Conservation (phyloP, 2,329 filamentous ascomycete species). For the Phaeosphaeriaceae sp. region DNA sequence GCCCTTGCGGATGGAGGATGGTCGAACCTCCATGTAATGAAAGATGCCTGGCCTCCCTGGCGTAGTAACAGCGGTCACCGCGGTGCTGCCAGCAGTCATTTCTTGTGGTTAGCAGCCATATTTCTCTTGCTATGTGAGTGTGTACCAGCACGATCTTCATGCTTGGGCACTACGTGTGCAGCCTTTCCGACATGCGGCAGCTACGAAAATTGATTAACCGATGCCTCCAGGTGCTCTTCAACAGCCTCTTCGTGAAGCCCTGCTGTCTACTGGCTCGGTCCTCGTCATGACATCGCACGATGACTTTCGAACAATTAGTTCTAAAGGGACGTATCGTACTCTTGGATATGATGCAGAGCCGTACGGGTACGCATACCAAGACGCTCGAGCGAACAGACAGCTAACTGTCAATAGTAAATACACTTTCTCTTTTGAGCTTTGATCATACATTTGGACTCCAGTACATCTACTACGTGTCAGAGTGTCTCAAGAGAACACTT, state of each 20-base stretch:
- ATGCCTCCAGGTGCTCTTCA: slow-evolving; percentile 8
- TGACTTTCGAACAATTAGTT: background rate
- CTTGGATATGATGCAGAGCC: slow-evolving; percentile 12
- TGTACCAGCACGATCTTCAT: background rate
- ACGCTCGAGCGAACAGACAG: background rate
- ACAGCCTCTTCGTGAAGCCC: slow-evolving; percentile 10
- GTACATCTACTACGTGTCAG: no score
- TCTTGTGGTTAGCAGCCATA: slow-evolving; percentile 6
- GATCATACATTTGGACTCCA: no score
- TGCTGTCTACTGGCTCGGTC: slow-evolving; percentile 1
- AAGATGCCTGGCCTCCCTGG: slow-evolving; percentile 10
- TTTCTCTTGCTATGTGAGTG: slow-evolving; percentile 5
- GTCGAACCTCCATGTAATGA: slow-evolving; percentile 1
- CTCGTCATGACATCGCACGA: slow-evolving; percentile 5
- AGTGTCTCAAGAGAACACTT: background rate
- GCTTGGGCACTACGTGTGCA: no score
- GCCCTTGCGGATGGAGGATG: slow-evolving; percentile 18
- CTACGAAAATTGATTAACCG: background rate
- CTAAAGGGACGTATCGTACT: background rate
- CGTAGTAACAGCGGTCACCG: background rate
- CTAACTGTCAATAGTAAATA: background rate
- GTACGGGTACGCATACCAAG: background rate
- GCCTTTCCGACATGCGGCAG: background rate
- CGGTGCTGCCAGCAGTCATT: background rate
- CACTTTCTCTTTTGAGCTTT: background rate